Conservation (phyloP, 805 yeast genomes). For the Wickerhamiella parazyma region DNA sequence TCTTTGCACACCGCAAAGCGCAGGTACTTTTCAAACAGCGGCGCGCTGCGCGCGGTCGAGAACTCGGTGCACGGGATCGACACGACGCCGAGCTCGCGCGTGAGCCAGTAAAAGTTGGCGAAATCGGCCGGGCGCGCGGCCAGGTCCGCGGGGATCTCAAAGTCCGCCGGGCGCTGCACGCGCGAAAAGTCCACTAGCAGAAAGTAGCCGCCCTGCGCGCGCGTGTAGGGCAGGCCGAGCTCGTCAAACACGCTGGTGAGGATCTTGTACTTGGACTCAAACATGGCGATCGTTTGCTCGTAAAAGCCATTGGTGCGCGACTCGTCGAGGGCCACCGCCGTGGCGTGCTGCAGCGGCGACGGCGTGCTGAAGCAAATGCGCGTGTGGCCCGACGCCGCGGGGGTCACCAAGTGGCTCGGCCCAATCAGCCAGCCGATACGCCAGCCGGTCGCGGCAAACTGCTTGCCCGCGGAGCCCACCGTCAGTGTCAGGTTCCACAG, state of each 20-base stretch:
- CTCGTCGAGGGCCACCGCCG: conserved; percentile 56
- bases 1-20: conserved; percentile 96
- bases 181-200: conserved; percentile 76
- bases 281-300: conserved; percentile 51
- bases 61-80: conserved; percentile 98
- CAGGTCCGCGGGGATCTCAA: conserved; percentile 59
- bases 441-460: conserved; percentile 99
- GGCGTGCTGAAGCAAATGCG: conserved; percentile 88
- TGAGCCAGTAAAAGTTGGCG: conserved; percentile 82
- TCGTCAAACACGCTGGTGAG: conserved; percentile 73
- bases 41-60: conserved; percentile 53
- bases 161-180: conserved; percentile 63
- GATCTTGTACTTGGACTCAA: conserved; percentile 56
- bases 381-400: conserved; percentile 80
- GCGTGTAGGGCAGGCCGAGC: conserved; percentile 75
- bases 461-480: conserved; percentile 94
- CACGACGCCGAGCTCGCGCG: conserved; percentile 84
- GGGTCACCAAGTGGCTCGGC: conserved; percentile 62
- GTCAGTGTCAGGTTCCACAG: conserved; percentile 67
- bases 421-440: conserved; percentile 95
- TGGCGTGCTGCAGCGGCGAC: conserved; percentile 85
- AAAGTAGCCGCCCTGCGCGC: conserved; percentile 89
- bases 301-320: conserved; percentile 57
- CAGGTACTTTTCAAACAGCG: conserved; percentile 67
- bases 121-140: conserved; percentile 66